Base-by-base conservation (phyloP, 1,284 basidiomycete species). In the Coniferiporia weirii region DNA sequence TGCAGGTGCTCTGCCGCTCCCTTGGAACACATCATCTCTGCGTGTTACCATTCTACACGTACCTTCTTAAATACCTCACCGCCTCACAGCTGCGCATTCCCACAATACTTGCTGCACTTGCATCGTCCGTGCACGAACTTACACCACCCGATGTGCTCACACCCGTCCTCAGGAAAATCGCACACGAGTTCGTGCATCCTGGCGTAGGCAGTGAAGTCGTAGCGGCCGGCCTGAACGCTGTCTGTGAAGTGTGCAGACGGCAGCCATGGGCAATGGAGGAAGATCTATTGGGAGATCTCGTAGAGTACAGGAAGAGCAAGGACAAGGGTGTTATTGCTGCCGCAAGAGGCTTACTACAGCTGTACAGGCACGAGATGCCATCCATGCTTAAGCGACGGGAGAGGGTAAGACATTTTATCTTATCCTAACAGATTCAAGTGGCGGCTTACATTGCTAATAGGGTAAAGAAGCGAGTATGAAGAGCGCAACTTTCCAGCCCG, bases 191-290 rank as follows among this genome's bases (percentile, higher is more conserved):
- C 67, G 91, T 99, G 2, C 96, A 99, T 72, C 96, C 96, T 0
- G 97, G 97, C 62, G 97, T 99, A 3, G 93, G 93, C 2, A 83
- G 87, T 63, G 95, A 99, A 72, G 95, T 99, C 66, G 91, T 98
- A 59, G 89, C 95, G 0, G 97, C 96, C 0, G 97, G 97, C 40
- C 78, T 99, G 67, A 99, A 99, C 70, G 84, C 93, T 19, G 93
- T 99, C 50, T 81, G 95, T 43, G 96, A 99, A 73, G 87, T 99
- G 27, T 98, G 93, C 70, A 75, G 89, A 44, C 75, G 96, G 36
- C 97, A 99, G 71, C 94, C 96, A 4, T 96, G 94, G 93, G 87
- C 90, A 56, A 98, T 99, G 90, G 91, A 93, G 62, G 91, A 95
- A 67, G 95, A 97, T 68, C 74, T 99, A 22, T 78, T 99, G 2